Base-by-base conservation (phyloP, 495 filamentous ascomycete species). In the Trichoderma gamsii region DNA sequence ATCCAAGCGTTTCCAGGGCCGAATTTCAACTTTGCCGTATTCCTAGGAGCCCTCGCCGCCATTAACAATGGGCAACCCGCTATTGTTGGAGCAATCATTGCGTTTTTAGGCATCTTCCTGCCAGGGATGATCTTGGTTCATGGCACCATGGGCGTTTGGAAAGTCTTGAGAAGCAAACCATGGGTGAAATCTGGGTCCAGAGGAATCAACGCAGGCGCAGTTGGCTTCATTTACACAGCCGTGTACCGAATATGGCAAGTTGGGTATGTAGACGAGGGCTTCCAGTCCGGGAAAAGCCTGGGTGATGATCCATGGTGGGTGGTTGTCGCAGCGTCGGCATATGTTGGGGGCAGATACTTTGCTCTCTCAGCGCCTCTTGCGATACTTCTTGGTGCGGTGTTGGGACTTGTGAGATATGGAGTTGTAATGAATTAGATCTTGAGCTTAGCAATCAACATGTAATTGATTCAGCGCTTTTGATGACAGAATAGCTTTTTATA, bases 1-100 rank as follows among this genome's bases (percentile, higher is more conserved):
- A 92, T 91, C 69, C 91, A 96, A 75, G 86, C 90, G 3, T 92
- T 94, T 72, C 91, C 91, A 0, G 91, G 92, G 0, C 92, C 92
- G 0, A 94, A 96, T 75, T 93, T 94, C 84, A 96, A 94, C 75
- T 93, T 94, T 72, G 90, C 88, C 4, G 89, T 94, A 16, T 94
- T 88, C 71, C 82, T 94, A 15, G 90, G 92, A 29, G 77, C 83
- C 6, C 78, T 94, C 51, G 79, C 81, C 0, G 84, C 90, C 0
- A 72, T 80, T 16, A 74, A 75, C 7, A 67, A 52, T 16, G 74
- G 75, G 0, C 66, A 77, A 2, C 72, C 69, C 46, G 67, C 74
- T 8, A 69, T 83, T 0, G 73, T 71, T 0, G 78, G 77, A 6
- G 89, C 91, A 0, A 23, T 90, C 0, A 69, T 93, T n/a, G 88